Base-by-base conservation (phyloP, 768 basidiomycete species). In the Leucosporidium yakuticum region DNA sequence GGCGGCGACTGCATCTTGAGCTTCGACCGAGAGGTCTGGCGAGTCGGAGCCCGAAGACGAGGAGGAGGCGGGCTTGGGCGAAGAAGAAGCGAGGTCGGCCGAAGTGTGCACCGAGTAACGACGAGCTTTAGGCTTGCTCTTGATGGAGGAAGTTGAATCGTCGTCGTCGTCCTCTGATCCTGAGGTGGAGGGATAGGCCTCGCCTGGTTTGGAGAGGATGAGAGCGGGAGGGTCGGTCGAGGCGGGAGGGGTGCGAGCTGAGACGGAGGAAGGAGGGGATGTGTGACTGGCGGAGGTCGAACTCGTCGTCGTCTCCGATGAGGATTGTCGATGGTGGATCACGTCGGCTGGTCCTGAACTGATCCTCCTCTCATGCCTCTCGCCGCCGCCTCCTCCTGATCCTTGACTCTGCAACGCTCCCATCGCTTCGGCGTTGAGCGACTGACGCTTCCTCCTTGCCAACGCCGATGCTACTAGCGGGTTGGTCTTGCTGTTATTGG, bases 141-240 rank as follows among this genome's bases (percentile, higher is more conserved):
- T n/a, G 34, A 32, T 23, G 8, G 20, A n/a, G 8, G 36, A 12
- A 2, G 57, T 36, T 11, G 23, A 11, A 4, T 23, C 31, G 23
- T 58, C 31, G 36, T 39, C 55, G 31, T 56, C 36, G 23, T 29
- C 53, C 25, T 54, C 53, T 29, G 53, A 54, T 25, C 25, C 32
- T 21, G 55, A 56, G 31, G 57, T 25, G 23, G 34, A 34, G 12
- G 57, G 57, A 36, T 34, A 58, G 23, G 57, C 57, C 57, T 58
- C 57, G 57, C 57, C 57, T 6, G 57, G 57, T 36, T 58, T 58
- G 34, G 34, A 39, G 19, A 58, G 57, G 57, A 58, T 36, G 31
- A 58, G 34, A 20, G 57, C 32, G 21, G 57, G 57, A 11, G 57
- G 57, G 32, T 58, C 57, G 31, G 57, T 7, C 23, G 36, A 39